These are phyloP conservation scores for Akanthomyces lecanii DNA, from an alignment of 2,329 filamentous ascomycete species.

Conservation along the genomic window DNA sequence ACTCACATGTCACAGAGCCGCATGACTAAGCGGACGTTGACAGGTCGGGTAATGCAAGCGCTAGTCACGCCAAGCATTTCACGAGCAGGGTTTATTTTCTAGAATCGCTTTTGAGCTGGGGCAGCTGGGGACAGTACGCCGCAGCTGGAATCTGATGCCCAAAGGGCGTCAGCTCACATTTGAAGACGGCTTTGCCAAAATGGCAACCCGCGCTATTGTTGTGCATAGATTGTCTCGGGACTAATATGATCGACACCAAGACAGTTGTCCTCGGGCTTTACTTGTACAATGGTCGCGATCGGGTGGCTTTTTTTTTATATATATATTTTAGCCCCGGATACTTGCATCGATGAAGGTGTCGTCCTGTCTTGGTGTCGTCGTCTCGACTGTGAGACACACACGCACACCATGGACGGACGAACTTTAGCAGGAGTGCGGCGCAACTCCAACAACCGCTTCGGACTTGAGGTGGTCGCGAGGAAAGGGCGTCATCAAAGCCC, in stretches of 20 bases:
- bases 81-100: background rate
- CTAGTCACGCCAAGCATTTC: background rate
- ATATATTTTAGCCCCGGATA: background rate
- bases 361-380: background rate
- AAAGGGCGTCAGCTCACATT: background rate
- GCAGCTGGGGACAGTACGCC: too few species aligned
- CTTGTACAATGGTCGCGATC: background rate
- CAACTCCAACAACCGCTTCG: background rate
- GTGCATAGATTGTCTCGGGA: background rate
- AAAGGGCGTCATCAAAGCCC: background rate
- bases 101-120: background rate
- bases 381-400: background rate
- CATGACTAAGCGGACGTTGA: constrained; percentile 3
- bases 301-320: too few species aligned
- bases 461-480: too few species aligned
- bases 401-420: too few species aligned
- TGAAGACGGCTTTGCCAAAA: background rate
- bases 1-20: background rate
- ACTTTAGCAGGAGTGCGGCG: background rate
- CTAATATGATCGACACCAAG: background rate
- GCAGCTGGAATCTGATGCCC: background rate
- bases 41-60: background rate
- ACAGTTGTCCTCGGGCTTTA: background rate
- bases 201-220: background rate
- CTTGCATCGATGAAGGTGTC: background rate